Conservation (phyloP, 1,284 basidiomycete genomes). For the Malassezia sympodialis region DNA sequence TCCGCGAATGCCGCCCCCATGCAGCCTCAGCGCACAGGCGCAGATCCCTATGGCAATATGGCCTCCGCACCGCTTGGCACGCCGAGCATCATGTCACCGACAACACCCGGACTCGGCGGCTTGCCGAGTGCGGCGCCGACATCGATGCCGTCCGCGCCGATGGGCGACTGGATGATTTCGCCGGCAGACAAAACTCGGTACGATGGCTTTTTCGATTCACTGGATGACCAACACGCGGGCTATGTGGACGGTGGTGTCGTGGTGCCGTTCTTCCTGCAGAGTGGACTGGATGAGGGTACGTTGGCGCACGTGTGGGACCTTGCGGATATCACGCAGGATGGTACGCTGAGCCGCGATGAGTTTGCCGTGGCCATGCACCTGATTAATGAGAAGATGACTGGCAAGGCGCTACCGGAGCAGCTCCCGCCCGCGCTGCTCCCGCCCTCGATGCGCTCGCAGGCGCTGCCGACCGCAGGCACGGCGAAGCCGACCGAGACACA, state of each 20-base stretch:
- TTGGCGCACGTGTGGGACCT: constrained; percentile 94
- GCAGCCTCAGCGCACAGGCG: constrained; percentile 13
- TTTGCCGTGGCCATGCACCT: constrained; percentile 95
- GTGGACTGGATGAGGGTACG: constrained; percentile 69
- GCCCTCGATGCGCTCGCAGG: constrained; percentile 58
- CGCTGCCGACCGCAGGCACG: constrained; percentile 33
- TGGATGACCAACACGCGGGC: constrained; percentile 68
- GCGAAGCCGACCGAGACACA: constrained; percentile 37
- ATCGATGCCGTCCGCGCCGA: neutral
- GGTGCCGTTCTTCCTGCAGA: constrained; percentile 91
- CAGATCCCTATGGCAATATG: constrained; percentile 1
- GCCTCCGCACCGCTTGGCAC: neutral
- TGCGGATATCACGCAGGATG: constrained; percentile 79
- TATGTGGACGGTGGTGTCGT: constrained; percentile 85
- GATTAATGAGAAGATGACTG: constrained; percentile 75
- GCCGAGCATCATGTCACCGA: constrained; percentile 50
- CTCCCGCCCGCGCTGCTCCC: constrained; percentile 71
- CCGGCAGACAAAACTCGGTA: constrained; percentile 67
- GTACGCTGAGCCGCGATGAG: constrained; percentile 75
- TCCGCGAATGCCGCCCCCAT: neutral
- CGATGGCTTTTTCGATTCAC: constrained; percentile 71
- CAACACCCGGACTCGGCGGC: constrained; percentile 32
- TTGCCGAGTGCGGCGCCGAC: neutral
- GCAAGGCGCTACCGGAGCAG: constrained; percentile 61
- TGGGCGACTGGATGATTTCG: constrained; percentile 67